Percentiles rank a stretch among this genome's conserved stretches.
These are phyloP conservation scores for Penicillium rolfsii DNA, from an alignment of 2,329 filamentous ascomycete genomes.

Conservation along the genomic window DNA sequence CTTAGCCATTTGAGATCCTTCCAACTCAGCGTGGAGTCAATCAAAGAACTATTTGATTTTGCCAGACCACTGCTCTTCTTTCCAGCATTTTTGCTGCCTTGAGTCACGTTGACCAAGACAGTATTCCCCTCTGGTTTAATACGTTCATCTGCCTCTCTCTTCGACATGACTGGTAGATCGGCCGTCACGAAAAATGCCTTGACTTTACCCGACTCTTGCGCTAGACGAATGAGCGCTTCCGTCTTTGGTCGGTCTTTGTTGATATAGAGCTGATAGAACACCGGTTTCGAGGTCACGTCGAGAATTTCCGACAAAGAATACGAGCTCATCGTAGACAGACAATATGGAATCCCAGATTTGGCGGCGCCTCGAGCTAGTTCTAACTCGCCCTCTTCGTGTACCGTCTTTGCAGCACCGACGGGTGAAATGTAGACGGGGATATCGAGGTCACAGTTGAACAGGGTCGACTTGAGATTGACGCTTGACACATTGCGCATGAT, in stretches of 20 bases:
- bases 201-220: constrained; percentile 8
- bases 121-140: constrained; percentile 10
- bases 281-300: constrained; percentile 6
- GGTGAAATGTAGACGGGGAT: constrained; percentile 14
- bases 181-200: constrained; percentile 13
- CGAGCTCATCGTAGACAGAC: constrained; percentile 11
- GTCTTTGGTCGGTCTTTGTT: constrained; percentile 14
- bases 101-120: constrained; percentile 1
- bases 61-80: constrained; percentile 13
- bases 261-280: constrained; percentile 15
- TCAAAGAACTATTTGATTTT: constrained; percentile 10
- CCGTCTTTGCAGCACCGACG: constrained; percentile 12
- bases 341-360: constrained; percentile 6
- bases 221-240: constrained; percentile 6
- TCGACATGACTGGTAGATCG: constrained; percentile 16
- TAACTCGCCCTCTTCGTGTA: constrained; percentile 12
- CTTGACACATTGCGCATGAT: constrained; percentile 47
- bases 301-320: constrained; percentile 12
- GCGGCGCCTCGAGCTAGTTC: constrained; percentile 9
- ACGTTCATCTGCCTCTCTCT: constrained; percentile 16
- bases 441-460: constrained; percentile 14
- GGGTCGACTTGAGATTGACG: constrained; percentile 32
- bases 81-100: constrained; percentile 1
- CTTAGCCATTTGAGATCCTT: constrained; percentile 15
- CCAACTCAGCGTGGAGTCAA: constrained; percentile 11